Evolutionary conservation across 202 grass and related monocot genomes (phyloP).

Genomic region (Schoenoplectus triqueter): DNA sequence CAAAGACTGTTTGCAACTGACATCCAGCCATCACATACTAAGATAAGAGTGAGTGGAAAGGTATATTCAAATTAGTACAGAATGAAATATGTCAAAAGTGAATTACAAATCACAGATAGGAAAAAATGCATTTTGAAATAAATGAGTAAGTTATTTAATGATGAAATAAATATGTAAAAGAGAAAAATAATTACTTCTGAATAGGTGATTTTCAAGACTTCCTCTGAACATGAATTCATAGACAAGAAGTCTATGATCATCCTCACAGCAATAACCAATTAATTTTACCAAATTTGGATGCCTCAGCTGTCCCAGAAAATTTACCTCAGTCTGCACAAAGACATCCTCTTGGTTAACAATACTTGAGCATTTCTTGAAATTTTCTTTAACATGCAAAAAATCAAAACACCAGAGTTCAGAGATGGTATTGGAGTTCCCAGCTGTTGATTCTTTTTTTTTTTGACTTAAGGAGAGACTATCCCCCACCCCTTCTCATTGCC

Average conservation of each 20-base stretch:
- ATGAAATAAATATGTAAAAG: slow-evolving; percentile 18
- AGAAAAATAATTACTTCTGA: slow-evolving; percentile 74
- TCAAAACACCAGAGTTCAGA: not conserved
- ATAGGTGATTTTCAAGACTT: slow-evolving; percentile 99
- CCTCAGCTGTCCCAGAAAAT: slow-evolving; percentile 91
- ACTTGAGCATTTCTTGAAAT: not conserved
- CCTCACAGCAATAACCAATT: slow-evolving; percentile 98
- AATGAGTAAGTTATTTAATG: slow-evolving; percentile 10
- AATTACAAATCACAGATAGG: not conserved
- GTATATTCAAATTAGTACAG: not conserved
- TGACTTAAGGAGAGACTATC: no score
- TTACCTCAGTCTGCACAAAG: slow-evolving; percentile 82
- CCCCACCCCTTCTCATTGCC: no score
- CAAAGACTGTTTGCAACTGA: not conserved
- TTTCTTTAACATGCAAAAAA: not conserved
- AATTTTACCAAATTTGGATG: slow-evolving; percentile 99
- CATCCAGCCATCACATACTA: not conserved
- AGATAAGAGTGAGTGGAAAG: not conserved
- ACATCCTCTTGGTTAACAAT: slow-evolving; percentile 12
- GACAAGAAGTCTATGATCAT: slow-evolving; percentile 92
- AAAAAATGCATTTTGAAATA: not conserved
- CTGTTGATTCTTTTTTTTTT: not conserved
- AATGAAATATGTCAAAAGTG: not conserved
- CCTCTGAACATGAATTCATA: slow-evolving; percentile 99
- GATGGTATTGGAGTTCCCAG: not conserved